Evolutionary conservation across 768 basidiomycete genomes (phyloP).

Genomic region (Russula compacta): DNA sequence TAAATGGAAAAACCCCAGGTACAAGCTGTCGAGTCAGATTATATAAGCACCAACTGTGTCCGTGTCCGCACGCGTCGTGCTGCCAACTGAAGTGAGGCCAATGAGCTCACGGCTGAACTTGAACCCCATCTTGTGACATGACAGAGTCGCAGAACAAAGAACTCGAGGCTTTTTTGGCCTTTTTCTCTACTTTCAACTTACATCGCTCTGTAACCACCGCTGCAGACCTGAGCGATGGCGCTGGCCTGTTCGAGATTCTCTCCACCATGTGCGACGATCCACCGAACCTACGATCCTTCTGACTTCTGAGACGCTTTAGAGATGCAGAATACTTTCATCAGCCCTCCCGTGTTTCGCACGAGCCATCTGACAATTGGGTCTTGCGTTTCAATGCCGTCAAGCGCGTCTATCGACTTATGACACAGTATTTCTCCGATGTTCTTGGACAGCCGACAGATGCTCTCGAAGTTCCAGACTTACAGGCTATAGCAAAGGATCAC

Average conservation of each 20-base stretch:
- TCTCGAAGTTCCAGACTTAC: conserved; percentile 82
- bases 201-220: conserved; percentile 50
- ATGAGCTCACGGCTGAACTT: neutral
- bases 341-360: conserved; percentile 45
- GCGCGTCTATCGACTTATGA: conserved; percentile 78
- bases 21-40: neutral
- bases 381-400: conserved; percentile 77
- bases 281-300: neutral
- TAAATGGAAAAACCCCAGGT: too few species aligned
- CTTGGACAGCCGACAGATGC: conserved; percentile 69
- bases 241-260: conserved; percentile 66
- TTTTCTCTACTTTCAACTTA: conserved; percentile 68
- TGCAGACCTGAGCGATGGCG: conserved; percentile 73
- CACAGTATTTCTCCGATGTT: conserved; percentile 79
- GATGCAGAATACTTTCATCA: conserved; percentile 74
- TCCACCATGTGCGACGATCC: conserved; percentile 53
- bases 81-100: neutral
- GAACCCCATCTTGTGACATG: conserved; percentile 7
- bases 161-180: conserved; percentile 72
- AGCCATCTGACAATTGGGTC: conserved; percentile 83
- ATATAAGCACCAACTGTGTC: neutral
- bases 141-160: conserved; percentile 45
- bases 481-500: conserved; percentile 73
- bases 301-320: conserved; percentile 32
- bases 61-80: too few species aligned